Percentiles rank a stretch among this genome's conserved stretches.
phyloP scores from a whole-genome alignment of 345 rosid genomes.

The Melaleuca quinquenervia region DNA sequence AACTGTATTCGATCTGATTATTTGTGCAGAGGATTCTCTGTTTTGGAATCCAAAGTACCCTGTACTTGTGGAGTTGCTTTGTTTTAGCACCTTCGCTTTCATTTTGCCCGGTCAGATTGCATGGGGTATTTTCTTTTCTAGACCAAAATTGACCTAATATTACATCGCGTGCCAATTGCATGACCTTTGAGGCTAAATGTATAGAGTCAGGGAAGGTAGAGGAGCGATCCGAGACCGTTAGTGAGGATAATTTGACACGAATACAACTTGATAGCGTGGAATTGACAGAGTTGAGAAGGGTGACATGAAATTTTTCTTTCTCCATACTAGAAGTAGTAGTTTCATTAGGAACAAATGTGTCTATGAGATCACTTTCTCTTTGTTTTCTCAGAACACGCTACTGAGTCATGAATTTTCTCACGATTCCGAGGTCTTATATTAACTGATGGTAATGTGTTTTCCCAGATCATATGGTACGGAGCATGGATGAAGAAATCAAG shows the following conservation, averaged over 20 bases:
- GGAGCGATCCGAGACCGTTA: neutral
- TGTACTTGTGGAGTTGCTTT: neutral
- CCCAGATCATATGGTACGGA: slow-evolving; percentile 60
- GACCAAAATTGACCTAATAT: neutral
- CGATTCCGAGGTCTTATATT: neutral
- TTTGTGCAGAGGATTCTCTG: neutral
- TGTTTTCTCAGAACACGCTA: neutral
- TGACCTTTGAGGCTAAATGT: no score
- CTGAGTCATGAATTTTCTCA: neutral
- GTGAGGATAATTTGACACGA: neutral
- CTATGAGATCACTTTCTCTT: neutral
- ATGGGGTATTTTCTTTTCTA: neutral
- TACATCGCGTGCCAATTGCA: neutral
- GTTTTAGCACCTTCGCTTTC: neutral
- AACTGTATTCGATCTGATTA: neutral
- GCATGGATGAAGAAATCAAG: slow-evolving; percentile 41
- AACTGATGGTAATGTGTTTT: neutral
- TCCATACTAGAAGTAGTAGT: neutral
- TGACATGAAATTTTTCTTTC: neutral
- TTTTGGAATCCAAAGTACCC: no score
- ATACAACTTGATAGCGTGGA: neutral
- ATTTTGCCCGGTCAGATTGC: neutral
- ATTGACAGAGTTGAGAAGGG: neutral
- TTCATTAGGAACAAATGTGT: neutral
- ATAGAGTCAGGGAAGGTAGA: neutral